Conservation (phyloP, 257 asterid species). For the Linaria vulgaris region DNA sequence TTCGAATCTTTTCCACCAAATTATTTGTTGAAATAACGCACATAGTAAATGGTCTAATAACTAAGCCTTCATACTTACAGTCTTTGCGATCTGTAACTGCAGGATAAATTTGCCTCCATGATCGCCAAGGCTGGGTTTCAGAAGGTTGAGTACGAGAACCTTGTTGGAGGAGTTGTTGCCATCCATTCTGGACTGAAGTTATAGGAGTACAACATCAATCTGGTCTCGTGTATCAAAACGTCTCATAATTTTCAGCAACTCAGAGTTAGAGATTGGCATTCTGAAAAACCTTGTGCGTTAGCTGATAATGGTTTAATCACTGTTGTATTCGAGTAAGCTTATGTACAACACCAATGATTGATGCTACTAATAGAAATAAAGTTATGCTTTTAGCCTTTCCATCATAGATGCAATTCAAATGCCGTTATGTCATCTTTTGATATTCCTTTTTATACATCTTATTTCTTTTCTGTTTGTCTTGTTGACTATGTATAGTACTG, state of each 20-base stretch:
- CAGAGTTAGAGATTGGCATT: neutral
- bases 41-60: neutral
- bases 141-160: slow-evolving; percentile 91
- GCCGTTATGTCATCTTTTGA: no score
- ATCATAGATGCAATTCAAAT: no score
- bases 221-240: no score
- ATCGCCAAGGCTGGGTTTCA: slow-evolving; percentile 88
- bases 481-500: no score
- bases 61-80: neutral
- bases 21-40: neutral
- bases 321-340: no score
- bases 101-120: slow-evolving; percentile 86
- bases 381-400: no score
- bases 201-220: slow-evolving; percentile 28
- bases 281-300: neutral
- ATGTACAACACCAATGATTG: no score
- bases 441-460: no score
- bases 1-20: slow-evolving; percentile 1
- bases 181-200: slow-evolving; percentile 86
- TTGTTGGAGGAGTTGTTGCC: slow-evolving; percentile 93
- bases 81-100: slow-evolving; percentile 27
- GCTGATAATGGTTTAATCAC: no score
- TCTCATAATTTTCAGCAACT: neutral
- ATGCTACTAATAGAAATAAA: no score
- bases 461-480: no score